phyloP scores from a whole-genome alignment of 2,329 filamentous ascomycete species.

The Neurospora sp. region DNA sequence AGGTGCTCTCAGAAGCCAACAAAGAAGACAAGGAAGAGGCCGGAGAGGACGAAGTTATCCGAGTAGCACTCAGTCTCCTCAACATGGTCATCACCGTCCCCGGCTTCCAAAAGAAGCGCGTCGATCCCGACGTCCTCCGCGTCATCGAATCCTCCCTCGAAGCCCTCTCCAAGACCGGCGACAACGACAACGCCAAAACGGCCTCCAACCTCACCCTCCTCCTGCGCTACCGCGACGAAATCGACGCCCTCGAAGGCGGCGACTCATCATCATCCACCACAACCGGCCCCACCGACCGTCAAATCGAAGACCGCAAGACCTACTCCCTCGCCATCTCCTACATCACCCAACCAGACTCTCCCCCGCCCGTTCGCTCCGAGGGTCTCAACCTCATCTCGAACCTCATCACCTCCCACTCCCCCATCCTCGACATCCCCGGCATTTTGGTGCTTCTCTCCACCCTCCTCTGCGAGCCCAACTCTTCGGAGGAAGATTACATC shows the following conservation, averaged over 20 bases:
- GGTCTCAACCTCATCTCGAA: conserved; percentile 50
- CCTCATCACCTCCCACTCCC: conserved; percentile 44
- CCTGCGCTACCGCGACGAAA: conserved; percentile 43
- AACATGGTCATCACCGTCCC: conserved; percentile 50
- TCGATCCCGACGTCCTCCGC: conserved; percentile 30
- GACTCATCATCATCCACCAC: conserved; percentile 28
- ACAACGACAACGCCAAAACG: conserved; percentile 37
- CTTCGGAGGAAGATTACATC: conserved; percentile 52
- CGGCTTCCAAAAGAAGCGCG: conserved; percentile 40
- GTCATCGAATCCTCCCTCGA: conserved; percentile 40
- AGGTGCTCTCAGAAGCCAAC: conserved; percentile 41
- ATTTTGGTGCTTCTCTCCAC: conserved; percentile 53
- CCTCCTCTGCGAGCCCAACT: conserved; percentile 45
- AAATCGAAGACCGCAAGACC: conserved; percentile 50
- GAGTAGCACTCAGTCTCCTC: conserved; percentile 49
- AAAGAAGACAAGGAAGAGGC: conserved; percentile 22
- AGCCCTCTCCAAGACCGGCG: conserved; percentile 28
- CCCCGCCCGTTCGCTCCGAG: conserved; percentile 56
- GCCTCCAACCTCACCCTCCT: conserved; percentile 46
- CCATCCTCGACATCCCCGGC: conserved; percentile 56
- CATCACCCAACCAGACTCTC: conserved; percentile 50
- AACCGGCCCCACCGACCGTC: conserved; percentile 31
- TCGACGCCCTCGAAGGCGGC: conserved; percentile 24
- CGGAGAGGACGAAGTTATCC: conserved; percentile 37
- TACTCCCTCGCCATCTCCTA: conserved; percentile 55